Percentiles rank a stretch among this genome's conserved stretches.
These are phyloP conservation scores for Neocatenulostroma microsporum DNA, from an alignment of 2,329 filamentous ascomycete genomes.

Conservation along the genomic window DNA sequence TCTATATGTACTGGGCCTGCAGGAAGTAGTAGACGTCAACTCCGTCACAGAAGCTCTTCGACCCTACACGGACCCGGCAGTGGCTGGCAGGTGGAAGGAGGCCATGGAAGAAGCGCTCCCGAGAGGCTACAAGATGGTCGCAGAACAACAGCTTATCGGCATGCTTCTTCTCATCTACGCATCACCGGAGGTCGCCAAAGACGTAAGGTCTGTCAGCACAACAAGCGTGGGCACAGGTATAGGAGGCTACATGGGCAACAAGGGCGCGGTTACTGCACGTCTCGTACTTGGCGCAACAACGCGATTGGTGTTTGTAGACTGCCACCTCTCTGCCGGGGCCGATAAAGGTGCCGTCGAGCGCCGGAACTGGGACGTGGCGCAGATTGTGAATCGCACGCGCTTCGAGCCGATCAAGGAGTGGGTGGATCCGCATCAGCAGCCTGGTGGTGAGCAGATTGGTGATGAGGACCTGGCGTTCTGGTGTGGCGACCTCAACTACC, in stretches of 20 bases:
- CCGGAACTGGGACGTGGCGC: slow-evolving; percentile 79
- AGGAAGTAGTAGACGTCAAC: slow-evolving; percentile 84
- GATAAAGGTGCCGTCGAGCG: slow-evolving; percentile 71
- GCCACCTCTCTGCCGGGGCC: slow-evolving; percentile 79
- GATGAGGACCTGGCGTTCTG: slow-evolving; percentile 93
- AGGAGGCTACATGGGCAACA: slow-evolving; percentile 92
- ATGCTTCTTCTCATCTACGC: slow-evolving; percentile 79
- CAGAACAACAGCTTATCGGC: slow-evolving; percentile 78
- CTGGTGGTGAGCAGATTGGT: slow-evolving; percentile 60
- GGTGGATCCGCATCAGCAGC: slow-evolving; percentile 53
- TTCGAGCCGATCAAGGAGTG: slow-evolving; percentile 66
- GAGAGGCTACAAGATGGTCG: slow-evolving; percentile 64
- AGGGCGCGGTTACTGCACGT: slow-evolving; percentile 76
- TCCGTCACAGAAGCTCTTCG: slow-evolving; percentile 71
- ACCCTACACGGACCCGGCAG: slow-evolving; percentile 63
- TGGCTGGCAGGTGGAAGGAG: slow-evolving; percentile 71
- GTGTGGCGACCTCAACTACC: slow-evolving; percentile 94
- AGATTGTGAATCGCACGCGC: slow-evolving; percentile 66
- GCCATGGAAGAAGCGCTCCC: slow-evolving; percentile 69
- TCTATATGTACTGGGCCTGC: slow-evolving; percentile 81
- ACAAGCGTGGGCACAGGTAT: slow-evolving; percentile 80
- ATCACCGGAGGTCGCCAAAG: slow-evolving; percentile 63
- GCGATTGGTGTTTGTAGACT: slow-evolving; percentile 81
- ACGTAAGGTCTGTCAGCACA: slow-evolving; percentile 73
- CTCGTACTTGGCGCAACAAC: slow-evolving; percentile 86